Percentiles rank a stretch among this genome's conserved stretches.
Conservation (phyloP, 805 yeast genomes). For the Metschnikowia amazonensis region DNA sequence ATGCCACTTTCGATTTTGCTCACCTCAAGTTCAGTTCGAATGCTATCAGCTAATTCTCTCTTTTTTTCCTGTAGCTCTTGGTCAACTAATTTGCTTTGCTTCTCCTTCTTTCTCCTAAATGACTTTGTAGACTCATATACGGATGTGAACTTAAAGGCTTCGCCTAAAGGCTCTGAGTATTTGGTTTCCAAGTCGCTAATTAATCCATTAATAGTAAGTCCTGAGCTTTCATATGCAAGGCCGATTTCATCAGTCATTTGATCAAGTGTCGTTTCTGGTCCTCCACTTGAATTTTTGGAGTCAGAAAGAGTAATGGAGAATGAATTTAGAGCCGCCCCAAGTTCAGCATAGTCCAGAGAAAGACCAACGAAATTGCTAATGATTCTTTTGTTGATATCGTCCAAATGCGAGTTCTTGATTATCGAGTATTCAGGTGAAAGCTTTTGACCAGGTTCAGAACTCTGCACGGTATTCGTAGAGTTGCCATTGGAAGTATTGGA, state of each 20-base stretch:
- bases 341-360: conserved; percentile 63
- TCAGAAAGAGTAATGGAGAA: conserved; percentile 49
- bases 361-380: conserved; percentile 54
- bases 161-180: conserved; percentile 66
- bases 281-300: conserved; percentile 20
- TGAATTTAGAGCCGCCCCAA: conserved; percentile 58
- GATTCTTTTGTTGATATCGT: conserved; percentile 53
- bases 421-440: conserved; percentile 3
- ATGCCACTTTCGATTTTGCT: conserved; percentile 24
- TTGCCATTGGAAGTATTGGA: conserved; percentile 17
- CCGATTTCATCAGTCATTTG: conserved; percentile 71
- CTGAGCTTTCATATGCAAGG: conserved; percentile 72
- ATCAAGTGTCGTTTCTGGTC: conserved; percentile 27
- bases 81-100: conserved; percentile 32
- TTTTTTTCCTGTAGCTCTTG: conserved; percentile 30
- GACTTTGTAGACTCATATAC: conserved; percentile 56
- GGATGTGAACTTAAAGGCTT: conserved; percentile 61
- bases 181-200: conserved; percentile 52
- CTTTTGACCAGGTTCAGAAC: not conserved
- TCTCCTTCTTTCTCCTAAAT: conserved; percentile 46
- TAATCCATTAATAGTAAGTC: conserved; percentile 49
- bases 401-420: conserved; percentile 40
- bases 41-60: conserved; percentile 28
- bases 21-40: conserved; percentile 30
- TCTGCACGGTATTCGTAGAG: not conserved